These are phyloP conservation scores for Moesziomyces globuligerus DNA, from an alignment of 1,284 basidiomycete genomes.

Conservation along the genomic window DNA sequence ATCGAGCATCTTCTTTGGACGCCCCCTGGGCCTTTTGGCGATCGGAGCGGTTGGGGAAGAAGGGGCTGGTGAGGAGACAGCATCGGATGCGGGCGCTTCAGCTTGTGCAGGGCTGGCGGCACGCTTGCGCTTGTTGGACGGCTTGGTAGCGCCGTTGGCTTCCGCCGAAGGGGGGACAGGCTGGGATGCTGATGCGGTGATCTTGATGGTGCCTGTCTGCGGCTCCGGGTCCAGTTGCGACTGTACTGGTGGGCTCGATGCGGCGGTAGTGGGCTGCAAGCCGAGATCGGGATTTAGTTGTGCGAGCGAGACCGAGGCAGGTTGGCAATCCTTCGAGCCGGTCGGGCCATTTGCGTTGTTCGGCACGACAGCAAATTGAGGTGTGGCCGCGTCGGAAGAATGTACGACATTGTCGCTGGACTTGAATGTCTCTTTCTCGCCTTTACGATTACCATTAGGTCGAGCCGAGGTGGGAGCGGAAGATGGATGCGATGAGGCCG, in stretches of 20 bases:
- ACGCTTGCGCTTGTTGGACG: conserved; percentile 25
- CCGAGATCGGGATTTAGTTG: neutral
- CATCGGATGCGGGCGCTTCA: neutral
- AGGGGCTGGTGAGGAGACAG: neutral
- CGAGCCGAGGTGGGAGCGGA: too few relatives aligned
- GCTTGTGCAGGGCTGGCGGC: conserved; percentile 15
- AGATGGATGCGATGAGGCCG: too few relatives aligned
- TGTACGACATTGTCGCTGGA: too few relatives aligned
- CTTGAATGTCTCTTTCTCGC: too few relatives aligned
- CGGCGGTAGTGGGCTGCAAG: neutral
- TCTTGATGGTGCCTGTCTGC: neutral
- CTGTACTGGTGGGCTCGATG: too few relatives aligned
- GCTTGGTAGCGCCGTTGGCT: too few relatives aligned
- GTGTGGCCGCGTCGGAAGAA: neutral
- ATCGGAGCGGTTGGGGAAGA: conserved; percentile 13
- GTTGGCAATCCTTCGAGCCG: conserved; percentile 11
- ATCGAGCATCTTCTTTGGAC: conserved; percentile 1
- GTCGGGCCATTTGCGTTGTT: neutral
- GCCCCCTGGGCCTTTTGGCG: conserved; percentile 19
- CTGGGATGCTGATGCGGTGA: neutral
- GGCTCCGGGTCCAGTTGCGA: neutral
- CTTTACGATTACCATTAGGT: too few relatives aligned
- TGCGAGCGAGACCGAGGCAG: conserved; percentile 4
- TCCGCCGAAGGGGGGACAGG: too few relatives aligned
- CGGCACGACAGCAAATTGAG: neutral